Percentiles rank a stretch among this genome's conserved stretches.
These are phyloP conservation scores for Lyophyllum decastes DNA, from an alignment of 768 basidiomycete species.

Conservation along the genomic window DNA sequence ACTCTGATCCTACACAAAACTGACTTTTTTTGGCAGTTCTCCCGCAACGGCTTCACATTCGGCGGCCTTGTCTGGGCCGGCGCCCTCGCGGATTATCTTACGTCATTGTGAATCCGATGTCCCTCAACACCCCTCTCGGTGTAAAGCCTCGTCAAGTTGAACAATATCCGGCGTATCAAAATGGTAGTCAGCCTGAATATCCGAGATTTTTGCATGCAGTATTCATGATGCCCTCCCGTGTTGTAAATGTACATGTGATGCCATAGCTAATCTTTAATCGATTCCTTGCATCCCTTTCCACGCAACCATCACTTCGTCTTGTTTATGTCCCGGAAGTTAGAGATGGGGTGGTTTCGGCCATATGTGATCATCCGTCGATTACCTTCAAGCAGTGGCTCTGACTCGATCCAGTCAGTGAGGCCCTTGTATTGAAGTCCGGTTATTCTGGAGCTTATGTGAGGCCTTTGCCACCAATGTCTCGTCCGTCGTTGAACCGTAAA, in stretches of 20 bases:
- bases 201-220: too few relatives aligned
- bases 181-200: neutral
- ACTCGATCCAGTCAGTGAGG: too few relatives aligned
- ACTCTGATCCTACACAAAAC: neutral
- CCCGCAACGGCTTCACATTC: conserved; percentile 21
- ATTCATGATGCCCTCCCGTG: too few relatives aligned
- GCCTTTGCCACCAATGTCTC: conserved; percentile 3
- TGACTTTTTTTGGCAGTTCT: conserved; percentile 14
- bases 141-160: neutral
- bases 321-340: too few relatives aligned
- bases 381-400: too few relatives aligned
- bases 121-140: neutral
- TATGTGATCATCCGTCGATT: too few relatives aligned
- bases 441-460: conserved; percentile 9
- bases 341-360: too few relatives aligned
- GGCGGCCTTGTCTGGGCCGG: conserved; percentile 18
- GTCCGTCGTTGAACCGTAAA: conserved; percentile 8
- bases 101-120: conserved; percentile 5
- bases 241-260: too few relatives aligned
- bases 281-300: too few relatives aligned
- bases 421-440: conserved; percentile 5
- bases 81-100: conserved; percentile 13
- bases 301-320: too few relatives aligned
- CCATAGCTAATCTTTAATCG: too few relatives aligned
- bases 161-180: neutral